Percentiles rank a stretch among this genome's conserved stretches.
Conservation (phyloP, 495 filamentous ascomycete genomes). For the Xylaria scruposa region DNA sequence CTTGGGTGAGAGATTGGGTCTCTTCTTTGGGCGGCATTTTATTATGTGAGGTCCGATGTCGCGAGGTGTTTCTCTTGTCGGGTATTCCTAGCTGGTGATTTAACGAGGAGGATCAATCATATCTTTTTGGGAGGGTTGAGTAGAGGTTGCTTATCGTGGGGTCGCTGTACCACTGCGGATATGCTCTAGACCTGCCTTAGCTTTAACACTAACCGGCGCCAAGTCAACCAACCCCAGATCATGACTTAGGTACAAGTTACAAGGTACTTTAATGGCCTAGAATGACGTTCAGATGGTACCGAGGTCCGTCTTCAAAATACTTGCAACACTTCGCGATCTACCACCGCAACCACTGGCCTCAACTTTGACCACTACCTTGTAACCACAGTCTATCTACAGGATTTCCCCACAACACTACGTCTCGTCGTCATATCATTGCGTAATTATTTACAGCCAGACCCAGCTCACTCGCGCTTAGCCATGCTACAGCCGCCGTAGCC, state of each 20-base stretch:
- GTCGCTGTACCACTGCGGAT: not conserved
- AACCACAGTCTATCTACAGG: not conserved
- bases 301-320: not conserved
- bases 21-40: slow-evolving; percentile 27
- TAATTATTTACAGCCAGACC: not conserved
- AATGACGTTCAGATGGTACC: slow-evolving; percentile 19
- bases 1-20: slow-evolving; percentile 60
- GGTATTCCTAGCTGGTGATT: not conserved
- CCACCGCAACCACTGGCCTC: not conserved
- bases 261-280: too few species aligned
- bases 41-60: not conserved
- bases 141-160: too few species aligned
- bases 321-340: not conserved
- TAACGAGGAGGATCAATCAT: not conserved
- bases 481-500: slow-evolving; percentile 21
- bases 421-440: not conserved
- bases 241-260: too few species aligned
- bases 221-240: too few species aligned
- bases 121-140: not conserved
- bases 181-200: not conserved
- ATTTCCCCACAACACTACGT: not conserved
- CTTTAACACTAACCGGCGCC: not conserved
- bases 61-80: not conserved
- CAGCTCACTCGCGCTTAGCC: not conserved
- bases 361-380: not conserved